Evolutionary conservation across 2,329 filamentous ascomycete genomes (phyloP).

Genomic region (Hypoxylon sp.): DNA sequence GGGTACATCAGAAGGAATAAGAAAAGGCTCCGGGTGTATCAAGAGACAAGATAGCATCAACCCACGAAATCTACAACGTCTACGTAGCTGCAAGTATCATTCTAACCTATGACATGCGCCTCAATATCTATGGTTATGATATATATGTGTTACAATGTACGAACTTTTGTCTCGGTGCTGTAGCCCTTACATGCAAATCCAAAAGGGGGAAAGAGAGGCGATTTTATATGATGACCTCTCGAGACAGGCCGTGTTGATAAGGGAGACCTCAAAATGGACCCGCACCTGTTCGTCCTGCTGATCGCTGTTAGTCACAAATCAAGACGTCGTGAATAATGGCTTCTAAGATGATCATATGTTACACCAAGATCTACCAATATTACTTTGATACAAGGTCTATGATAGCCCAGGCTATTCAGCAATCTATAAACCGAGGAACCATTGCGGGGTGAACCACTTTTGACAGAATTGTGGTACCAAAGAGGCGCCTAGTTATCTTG

Average conservation of each 20-base stretch:
- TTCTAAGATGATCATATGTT: constrained; percentile 12
- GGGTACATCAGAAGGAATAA: not conserved
- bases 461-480: constrained; percentile 27
- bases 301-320: constrained; percentile 34
- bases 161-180: not conserved
- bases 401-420: constrained; percentile 6
- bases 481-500: constrained; percentile 25
- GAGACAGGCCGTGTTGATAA: not conserved
- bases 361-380: constrained; percentile 18
- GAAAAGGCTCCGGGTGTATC: not conserved
- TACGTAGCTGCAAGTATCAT: not conserved
- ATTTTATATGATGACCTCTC: not conserved
- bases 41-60: not conserved
- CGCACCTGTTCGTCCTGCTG: not conserved
- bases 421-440: constrained; percentile 17
- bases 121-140: not conserved
- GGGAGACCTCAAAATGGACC: not conserved
- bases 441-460: constrained; percentile 40
- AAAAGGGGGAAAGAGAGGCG: not conserved
- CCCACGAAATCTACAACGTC: not conserved
- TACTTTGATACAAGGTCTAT: constrained; percentile 12
- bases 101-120: not conserved
- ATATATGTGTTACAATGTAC: not conserved
- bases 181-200: not conserved
- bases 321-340: constrained; percentile 31